Percentiles rank a stretch among this genome's conserved stretches.
These are phyloP conservation scores for Populus hybrid DNA, from an alignment of 441 rosid genomes.

Conservation along the genomic window DNA sequence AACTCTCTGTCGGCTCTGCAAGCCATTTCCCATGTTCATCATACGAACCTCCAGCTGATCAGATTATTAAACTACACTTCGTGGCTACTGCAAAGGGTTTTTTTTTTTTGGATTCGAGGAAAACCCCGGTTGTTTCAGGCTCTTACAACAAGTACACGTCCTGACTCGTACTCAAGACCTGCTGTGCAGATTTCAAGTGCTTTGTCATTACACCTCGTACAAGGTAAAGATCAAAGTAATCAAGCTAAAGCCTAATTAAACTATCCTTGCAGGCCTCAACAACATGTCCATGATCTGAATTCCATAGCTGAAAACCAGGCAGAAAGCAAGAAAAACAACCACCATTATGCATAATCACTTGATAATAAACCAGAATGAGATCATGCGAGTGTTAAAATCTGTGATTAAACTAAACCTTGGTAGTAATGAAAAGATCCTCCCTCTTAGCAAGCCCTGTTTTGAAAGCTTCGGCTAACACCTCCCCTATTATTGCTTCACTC, in stretches of 20 bases:
- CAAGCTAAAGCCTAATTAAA: slow-evolving; percentile 61
- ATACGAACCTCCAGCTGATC: not conserved
- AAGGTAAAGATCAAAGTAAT: slow-evolving; percentile 84
- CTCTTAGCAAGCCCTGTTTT: slow-evolving; percentile 65
- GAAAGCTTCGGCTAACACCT: slow-evolving; percentile 75
- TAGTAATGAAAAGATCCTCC: slow-evolving; percentile 85
- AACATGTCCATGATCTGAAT: slow-evolving; percentile 89
- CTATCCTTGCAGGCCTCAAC: slow-evolving; percentile 88
- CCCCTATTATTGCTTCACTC: slow-evolving; percentile 85
- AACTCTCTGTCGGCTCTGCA: not conserved
- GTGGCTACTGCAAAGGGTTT: slow-evolving; percentile 68
- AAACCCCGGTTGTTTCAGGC: no score
- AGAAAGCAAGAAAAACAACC: not conserved
- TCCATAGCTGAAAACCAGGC: slow-evolving; percentile 66
- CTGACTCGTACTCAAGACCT: no score
- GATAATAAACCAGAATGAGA: not conserved
- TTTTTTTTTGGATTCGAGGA: no score
- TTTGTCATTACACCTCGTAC: slow-evolving; percentile 13
- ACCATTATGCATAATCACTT: not conserved
- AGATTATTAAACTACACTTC: slow-evolving; percentile 11
- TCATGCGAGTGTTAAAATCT: not conserved
- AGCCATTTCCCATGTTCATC: not conserved
- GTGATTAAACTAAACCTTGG: slow-evolving; percentile 45
- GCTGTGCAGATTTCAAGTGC: no score
- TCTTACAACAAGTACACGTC: no score